Evolutionary conservation across 164 flowering plant genomes (phyloP), one percentile per base, ranked within the genome.

Genomic region (Aristolochia californica): DNA sequence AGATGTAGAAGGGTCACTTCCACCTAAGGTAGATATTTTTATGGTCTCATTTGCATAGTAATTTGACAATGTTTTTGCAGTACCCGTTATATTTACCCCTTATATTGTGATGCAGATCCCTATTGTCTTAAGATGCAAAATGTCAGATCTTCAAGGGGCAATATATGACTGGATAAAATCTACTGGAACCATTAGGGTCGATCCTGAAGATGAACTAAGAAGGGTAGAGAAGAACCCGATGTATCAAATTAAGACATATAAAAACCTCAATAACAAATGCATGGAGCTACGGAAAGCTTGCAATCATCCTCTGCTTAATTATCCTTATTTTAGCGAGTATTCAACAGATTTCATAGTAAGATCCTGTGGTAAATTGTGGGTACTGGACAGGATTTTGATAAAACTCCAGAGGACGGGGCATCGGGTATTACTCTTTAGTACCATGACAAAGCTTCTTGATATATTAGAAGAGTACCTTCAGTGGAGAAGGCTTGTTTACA

Each of bases 1-100:
- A 75, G 99, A 94, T 74, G 99, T 94, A 23, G 99, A 94, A 78
- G 99, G 99, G 65, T 85, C 97, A 52, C 91, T 94, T 63, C 99
- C 99, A 18, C 87, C 85, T 1, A 94, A 94, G 97, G 99, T 94
- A 72, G 55, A 61, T 65, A 15, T 48, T 57, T 44, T 24, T 20
- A 16, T 23, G n/a, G n/a, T 4, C 45, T 45, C 52, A 28, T 11
- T 53, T 21, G 44, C 43, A 53, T 48, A 18, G 18, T 10, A 20
- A 1, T 11, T 22, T 26, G 5, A 11, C 14, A n/a, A n/a, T 54
- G 30, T 26, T 20, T 2, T 56, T 13, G 26, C 45, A 45, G 16
- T 20, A 53, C 14, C 48, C 1, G 14, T 59, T 18, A 18, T 34
- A 34, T 12, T 34, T 34, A 34, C 40, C 7, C 4, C 1, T 2